Conservation (phyloP, 2,329 filamentous ascomycete genomes). For the Fusarium sp. region DNA sequence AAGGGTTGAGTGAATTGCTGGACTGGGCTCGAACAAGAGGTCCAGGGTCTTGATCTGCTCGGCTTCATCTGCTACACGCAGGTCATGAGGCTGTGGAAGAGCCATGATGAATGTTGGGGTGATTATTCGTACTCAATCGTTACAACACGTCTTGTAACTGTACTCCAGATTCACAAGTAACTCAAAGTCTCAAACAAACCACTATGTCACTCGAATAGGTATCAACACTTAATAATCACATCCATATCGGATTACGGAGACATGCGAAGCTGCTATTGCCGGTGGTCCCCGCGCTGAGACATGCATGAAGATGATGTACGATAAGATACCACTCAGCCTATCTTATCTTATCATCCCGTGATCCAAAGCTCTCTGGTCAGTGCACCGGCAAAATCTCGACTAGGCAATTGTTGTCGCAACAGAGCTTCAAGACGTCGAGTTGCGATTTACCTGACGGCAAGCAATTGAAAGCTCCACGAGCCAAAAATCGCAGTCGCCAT, state of each 20-base stretch:
- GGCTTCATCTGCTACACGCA: conserved; percentile 68
- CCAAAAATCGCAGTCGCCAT: conserved; percentile 54
- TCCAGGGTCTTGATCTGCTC: conserved; percentile 74
- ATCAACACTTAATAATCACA: conserved; percentile 2
- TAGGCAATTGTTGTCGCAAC: conserved; percentile 47
- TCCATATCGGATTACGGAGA: conserved; percentile 44
- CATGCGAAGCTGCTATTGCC: conserved; percentile 37
- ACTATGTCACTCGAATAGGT: not conserved
- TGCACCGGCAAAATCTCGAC: conserved; percentile 53
- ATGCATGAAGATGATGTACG: conserved; percentile 22
- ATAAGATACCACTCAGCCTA: conserved; percentile 30
- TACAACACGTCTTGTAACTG: not conserved
- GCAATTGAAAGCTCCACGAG: conserved; percentile 50
- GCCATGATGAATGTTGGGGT: conserved; percentile 37
- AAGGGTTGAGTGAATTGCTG: conserved; percentile 78
- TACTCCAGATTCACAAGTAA: not conserved
- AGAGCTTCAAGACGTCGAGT: conserved; percentile 43
- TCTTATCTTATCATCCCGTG: conserved; percentile 53
- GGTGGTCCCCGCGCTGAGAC: conserved; percentile 43
- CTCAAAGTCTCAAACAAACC: not conserved
- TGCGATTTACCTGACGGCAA: conserved; percentile 44
- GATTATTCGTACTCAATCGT: not conserved
- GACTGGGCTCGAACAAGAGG: conserved; percentile 86
- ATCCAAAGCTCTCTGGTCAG: conserved; percentile 47
- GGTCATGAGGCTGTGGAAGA: conserved; percentile 69